Base-by-base conservation (phyloP, 2,329 filamentous ascomycete species). In the Xylaria sp. region DNA sequence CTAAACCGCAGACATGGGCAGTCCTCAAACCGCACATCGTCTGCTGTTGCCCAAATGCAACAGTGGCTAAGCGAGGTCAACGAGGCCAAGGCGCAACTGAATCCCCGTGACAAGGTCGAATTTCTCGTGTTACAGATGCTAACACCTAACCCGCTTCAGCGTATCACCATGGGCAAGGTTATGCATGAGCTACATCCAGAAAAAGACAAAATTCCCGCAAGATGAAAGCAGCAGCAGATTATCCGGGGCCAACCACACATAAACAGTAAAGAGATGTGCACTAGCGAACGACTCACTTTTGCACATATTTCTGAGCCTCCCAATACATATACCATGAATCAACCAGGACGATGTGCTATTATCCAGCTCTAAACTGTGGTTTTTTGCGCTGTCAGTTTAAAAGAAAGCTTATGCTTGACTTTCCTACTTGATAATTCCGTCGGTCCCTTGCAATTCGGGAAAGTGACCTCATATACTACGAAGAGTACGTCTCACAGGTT, bases 11-110 rank as follows among this genome's bases (percentile, higher is more conserved):
- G 69, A 53, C 59, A 75, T 70, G 61, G 71, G 57, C 61, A 70
- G 23, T 67, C 70, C 38, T 42, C 67, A 2, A 63, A 63, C 42
- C 68, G 67, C 49, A 53, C 64, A 15, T 60, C 67, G 25, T 73
- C 77, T 15, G 84, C 84, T 3, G 78, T 79, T 2, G 66, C 74
- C 12, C 82, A 85, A 71, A 87, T 87, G 85, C 80, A 82, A 58
- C 77, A 79, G 59, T 87, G 85, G 85, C 77, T 87, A 46, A 75
- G 72, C 40, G 84, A 87, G 73, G 78, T 87, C 43, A 78, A 77
- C 45, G 79, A 82, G 46, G 82, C 81, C 17, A 78, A 82, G 65
- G 76, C 77, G 60, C 76, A 71, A 40, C 79, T 87, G 2, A 78
- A 82, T 69, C 64, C 71, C 6, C 75, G 77, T 23, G 83, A 87